These are phyloP conservation scores for Xylaria nigripes DNA, from an alignment of 495 filamentous ascomycete species.

Conservation along the genomic window DNA sequence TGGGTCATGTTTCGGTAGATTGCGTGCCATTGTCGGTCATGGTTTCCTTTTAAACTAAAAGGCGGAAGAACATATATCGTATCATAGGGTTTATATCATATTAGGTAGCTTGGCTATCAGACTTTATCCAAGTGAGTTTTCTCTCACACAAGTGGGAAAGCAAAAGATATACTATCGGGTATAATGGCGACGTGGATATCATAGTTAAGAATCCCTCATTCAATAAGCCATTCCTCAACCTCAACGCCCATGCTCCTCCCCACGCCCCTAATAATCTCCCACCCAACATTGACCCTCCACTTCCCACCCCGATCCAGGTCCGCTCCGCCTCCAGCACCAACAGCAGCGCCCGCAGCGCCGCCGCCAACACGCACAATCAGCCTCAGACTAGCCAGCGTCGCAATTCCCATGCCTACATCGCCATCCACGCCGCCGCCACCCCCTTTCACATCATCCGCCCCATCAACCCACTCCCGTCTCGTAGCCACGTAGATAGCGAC, in stretches of 20 bases:
- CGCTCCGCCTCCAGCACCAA: constrained; percentile 38
- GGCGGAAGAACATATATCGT: too few relatives aligned
- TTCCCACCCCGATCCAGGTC: constrained; percentile 54
- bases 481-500: constrained; percentile 81
- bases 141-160: too few relatives aligned
- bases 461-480: constrained; percentile 54
- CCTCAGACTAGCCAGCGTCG: constrained; percentile 71
- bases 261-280: constrained; percentile 59
- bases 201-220: constrained; percentile 36
- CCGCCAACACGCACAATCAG: constrained; percentile 55
- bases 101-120: too few relatives aligned
- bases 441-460: constrained; percentile 6
- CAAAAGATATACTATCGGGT: too few relatives aligned
- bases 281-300: constrained; percentile 68
- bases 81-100: too few relatives aligned
- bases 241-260: constrained; percentile 64
- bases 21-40: too few relatives aligned
- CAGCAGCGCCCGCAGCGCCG: constrained; percentile 27
- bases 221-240: constrained; percentile 61
- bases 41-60: too few relatives aligned
- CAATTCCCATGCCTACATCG: constrained; percentile 63
- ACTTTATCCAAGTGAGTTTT: too few relatives aligned
- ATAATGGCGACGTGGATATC: too few relatives aligned
- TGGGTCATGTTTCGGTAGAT: too few relatives aligned
- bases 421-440: constrained; percentile 36